Evolutionary conservation across 2,329 filamentous ascomycete species (phyloP), one percentile per base, ranked within the genome.

Genomic region (Neurospora sp.): DNA sequence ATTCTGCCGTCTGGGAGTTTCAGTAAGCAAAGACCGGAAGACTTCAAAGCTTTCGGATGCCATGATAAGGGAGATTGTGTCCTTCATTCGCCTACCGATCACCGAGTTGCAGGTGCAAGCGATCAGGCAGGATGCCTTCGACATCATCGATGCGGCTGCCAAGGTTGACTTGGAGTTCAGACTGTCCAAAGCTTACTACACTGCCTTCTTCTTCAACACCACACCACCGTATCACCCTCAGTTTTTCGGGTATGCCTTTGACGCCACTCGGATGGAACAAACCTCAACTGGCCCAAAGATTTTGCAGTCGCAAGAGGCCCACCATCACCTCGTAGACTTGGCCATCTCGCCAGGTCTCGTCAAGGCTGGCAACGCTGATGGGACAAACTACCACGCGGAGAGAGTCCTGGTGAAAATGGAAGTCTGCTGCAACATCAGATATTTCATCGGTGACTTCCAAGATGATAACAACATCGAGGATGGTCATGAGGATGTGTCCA

Each of bases 361-460:
- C 23, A 73, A 74, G 23, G 38, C 46, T 19, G 68, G 71, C 3
- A 74, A 71, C 33, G 10, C 71, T 0, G 69, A 72, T 13, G 71
- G 72, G 8, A 52, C 5, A 1, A 46, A 71, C 38, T 74, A 72
- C 38, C 33, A 43, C 38, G 19, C 43, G 4, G 67, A 66, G 69
- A 43, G 67, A 19, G 66, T 72, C 36, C 28, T 74, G 52, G 69
- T 71, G 52, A 74, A 71, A 40, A 70, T 71, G 5, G 28, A 71
- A 15, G 70, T 66, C 0, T n/a, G 72, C 3, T 71, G 69, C 69
- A 66, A 58, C 36, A 33, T 69, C 39, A 40, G 15, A 15, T 40
- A 40, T 17, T 40, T 40, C 39, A 40, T 40, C 15, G 39, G 39
- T 40, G 39, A 17, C 39, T 40, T 40, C 11, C 39, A 40, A 15